Evolutionary conservation across 306 rosid genomes (phyloP), one percentile per base, ranked within the genome.

Genomic region (Castanospermum australe): DNA sequence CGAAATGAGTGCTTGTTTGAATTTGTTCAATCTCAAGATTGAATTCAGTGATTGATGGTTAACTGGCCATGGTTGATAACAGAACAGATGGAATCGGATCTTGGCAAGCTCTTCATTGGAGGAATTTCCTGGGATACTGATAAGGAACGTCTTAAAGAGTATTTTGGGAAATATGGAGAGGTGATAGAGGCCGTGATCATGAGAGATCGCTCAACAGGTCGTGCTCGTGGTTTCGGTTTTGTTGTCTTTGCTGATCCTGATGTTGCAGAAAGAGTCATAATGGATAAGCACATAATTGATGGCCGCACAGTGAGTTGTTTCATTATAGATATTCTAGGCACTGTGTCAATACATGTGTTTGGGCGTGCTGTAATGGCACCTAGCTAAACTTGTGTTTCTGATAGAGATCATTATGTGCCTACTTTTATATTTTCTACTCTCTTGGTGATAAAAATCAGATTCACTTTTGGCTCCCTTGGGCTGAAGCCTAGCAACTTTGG

Each of bases 81-180:
- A 84, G 77, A 84, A 52, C 77, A 78, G 94, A 94, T 94, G 98
- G 96, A 92, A 84, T 88, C 98, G 78, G 98, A 94, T 89, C 92
- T 92, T 74, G 96, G 98, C 69, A 94, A 94, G 94, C 97, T 94
- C 89, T 94, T 94, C 94, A 92, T 94, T 90, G 98, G 98, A 68
- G 98, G 98, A 75, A 94, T 94, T 90, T 92, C 98, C 11, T 94
- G 98, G 98, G 97, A 94, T 83, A 94, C 98, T 36, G 96, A 94
- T 77, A 97, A 94, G 84, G 97, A 90, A 78, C 94, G 97, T 59
- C 97, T 94, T 51, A 92, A 87, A 69, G 96, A 90, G 17, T 89
- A 94, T 80, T 94, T 94, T 76, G 76, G 91, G 79, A 92, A 83
- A 32, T 94, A 90, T 52, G 98, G 98, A 22, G 96, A 94, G 90